Conservation (phyloP, 345 rosid genomes). For the Brassica nigra region DNA sequence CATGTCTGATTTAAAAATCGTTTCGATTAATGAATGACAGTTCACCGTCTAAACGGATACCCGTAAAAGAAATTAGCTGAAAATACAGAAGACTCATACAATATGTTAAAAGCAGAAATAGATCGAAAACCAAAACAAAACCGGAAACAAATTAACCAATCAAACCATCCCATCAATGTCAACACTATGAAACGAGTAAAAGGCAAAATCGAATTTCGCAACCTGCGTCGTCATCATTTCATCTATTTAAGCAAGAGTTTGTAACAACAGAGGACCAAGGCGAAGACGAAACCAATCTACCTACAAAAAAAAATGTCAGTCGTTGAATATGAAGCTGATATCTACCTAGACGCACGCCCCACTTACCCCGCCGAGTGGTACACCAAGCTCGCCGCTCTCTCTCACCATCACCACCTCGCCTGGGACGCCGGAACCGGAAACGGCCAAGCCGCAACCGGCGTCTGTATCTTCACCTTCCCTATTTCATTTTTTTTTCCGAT, state of each 20-base stretch:
- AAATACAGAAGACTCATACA: neutral
- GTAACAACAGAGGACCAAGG: neutral
- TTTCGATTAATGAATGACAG: too few relatives aligned
- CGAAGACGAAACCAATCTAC: slow-evolving; percentile 12
- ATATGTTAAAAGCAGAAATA: neutral
- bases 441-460: slow-evolving; percentile 71
- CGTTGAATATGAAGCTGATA: slow-evolving; percentile 55
- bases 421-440: slow-evolving; percentile 76
- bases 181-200: neutral
- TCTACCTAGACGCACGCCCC: slow-evolving; percentile 61
- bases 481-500: neutral
- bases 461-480: slow-evolving; percentile 22
- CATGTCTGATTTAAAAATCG: too few relatives aligned
- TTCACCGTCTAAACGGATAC: too few relatives aligned
- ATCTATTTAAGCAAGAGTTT: neutral
- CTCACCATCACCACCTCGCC: slow-evolving; percentile 52
- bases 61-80: too few relatives aligned
- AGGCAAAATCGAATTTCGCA: slow-evolving; percentile 25
- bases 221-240: slow-evolving; percentile 6
- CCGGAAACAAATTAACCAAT: neutral
- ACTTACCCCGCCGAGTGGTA: slow-evolving; percentile 60
- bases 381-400: slow-evolving; percentile 55
- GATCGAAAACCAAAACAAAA: slow-evolving; percentile 1
- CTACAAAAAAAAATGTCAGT: slow-evolving; percentile 49
- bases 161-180: neutral